A percentile compares a stretch with the other conserved stretches of the same genome.
phyloP scores from a whole-genome alignment of 805 yeast genomes.

The Candida namnaoensis region DNA sequence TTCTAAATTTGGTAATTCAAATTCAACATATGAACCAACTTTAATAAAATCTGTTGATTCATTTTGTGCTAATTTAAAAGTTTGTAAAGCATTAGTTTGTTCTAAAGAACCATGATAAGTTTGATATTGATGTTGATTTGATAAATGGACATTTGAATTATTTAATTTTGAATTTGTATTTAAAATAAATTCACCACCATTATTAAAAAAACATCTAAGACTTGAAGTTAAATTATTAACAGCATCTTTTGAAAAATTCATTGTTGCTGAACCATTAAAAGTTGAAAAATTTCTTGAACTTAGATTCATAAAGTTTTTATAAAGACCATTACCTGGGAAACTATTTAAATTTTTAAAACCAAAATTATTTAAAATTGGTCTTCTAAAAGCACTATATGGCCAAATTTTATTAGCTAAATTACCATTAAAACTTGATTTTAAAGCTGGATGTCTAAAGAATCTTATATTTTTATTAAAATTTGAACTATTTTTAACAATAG shows the following conservation, averaged over 20 bases:
- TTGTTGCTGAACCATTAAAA: conserved; percentile 16
- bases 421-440: background rate
- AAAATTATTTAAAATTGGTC: conserved; percentile 8
- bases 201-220: conserved; percentile 27
- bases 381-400: conserved; percentile 17
- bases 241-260: conserved; percentile 40
- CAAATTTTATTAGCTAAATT: conserved; percentile 9
- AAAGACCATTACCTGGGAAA: conserved; percentile 21
- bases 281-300: conserved; percentile 30
- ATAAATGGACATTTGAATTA: conserved; percentile 5
- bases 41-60: conserved; percentile 20
- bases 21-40: conserved; percentile 50
- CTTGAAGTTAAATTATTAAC: conserved; percentile 48
- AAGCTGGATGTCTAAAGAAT: too few relatives aligned
- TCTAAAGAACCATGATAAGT: conserved; percentile 15
- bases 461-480: too few relatives aligned
- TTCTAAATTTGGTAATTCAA: conserved; percentile 33
- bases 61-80: conserved; percentile 24
- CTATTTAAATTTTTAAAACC: conserved; percentile 2
- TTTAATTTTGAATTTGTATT: conserved; percentile 7
- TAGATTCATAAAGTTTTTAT: conserved; percentile 25
- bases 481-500: too few relatives aligned
- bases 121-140: conserved; percentile 4
- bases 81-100: conserved; percentile 20
- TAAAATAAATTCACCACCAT: conserved; percentile 19